Base-by-base conservation (phyloP, 768 basidiomycete species). In the Porphyrellus cyaneotinctus region DNA sequence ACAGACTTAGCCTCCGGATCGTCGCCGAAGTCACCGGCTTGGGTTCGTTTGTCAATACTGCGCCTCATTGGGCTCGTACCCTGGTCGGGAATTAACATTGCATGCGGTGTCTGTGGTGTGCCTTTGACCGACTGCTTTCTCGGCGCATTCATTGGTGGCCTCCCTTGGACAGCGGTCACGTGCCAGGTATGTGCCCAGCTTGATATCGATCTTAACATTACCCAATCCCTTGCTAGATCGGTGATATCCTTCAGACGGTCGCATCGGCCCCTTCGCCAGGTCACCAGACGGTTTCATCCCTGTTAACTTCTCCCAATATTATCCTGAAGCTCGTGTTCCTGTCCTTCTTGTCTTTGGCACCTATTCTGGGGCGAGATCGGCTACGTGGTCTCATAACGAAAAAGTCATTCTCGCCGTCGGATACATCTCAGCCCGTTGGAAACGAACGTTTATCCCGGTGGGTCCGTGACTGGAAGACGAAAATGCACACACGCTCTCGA, bases 11-110 rank as follows among this genome's bases (percentile, higher is more conserved):
- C 75, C 53, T 60, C 68, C 42, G 72, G 75, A 36, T 63, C 69
- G 51, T 60, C 66, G 33, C 35, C 71, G 18, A 70, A 61, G 58
- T 73, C 73, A 20, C 66, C 75, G 22, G 64, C 84, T 3, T 97
- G 95, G 94, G 85, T 93, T 39, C 83, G 93, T 36, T 74, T 97
- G 39, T 86, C 92, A 4, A 81, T 95, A 52, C 80, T 97, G 57
- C 83, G 95, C 44, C 83, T 95, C 52, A 82, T 95, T 62, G 95
- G 95, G 18, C 83, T 97, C 49, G 91, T 97, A 4, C 95, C 95
- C 6, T 97, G 95, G 95, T 91, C 90, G 52, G 93, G 91, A 53
- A 92, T 97, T 76, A 97, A 97, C 69, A 88, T 97, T 52, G 94
- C 94, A 41, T 95, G 88, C 70, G 94, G 94, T 47, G 91, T 95